phyloP scores from a whole-genome alignment of 164 flowering plant genomes.

The Piper betle region DNA sequence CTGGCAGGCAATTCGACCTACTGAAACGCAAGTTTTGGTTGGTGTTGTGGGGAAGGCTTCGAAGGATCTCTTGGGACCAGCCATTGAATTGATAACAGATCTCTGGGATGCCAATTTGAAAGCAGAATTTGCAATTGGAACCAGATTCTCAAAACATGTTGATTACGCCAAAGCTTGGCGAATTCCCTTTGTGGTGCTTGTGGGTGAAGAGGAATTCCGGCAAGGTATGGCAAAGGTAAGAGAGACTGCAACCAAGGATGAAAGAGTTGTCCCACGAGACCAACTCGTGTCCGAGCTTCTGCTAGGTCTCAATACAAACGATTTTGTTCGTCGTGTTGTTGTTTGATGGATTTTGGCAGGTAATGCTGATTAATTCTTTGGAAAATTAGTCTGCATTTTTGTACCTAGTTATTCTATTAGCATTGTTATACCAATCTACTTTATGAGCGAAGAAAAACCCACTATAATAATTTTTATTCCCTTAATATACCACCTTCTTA shows the following conservation, averaged over 20 bases:
- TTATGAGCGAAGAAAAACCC: too few species aligned
- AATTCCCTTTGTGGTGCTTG: constrained; percentile 71
- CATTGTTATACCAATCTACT: too few species aligned
- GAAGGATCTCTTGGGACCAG: constrained; percentile 14
- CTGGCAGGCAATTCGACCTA: constrained; percentile 46
- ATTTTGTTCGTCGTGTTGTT: too few species aligned
- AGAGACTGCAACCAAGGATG: constrained; percentile 30
- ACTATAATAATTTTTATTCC: too few species aligned
- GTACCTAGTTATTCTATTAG: too few species aligned
- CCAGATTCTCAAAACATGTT: constrained; percentile 46
- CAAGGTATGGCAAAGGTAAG: constrained; percentile 56
- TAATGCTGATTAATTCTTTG: too few species aligned
- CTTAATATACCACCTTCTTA: too few species aligned
- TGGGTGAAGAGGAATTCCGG: constrained; percentile 49
- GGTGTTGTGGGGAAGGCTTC: constrained; percentile 53
- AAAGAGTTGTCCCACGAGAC: constrained; percentile 4
- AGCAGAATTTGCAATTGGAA: constrained; percentile 44
- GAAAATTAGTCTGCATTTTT: too few species aligned
- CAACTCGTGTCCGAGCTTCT: too few species aligned
- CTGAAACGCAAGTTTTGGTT: constrained; percentile 77
- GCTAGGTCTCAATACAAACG: too few species aligned
- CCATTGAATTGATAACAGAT: constrained; percentile 56
- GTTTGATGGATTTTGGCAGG: too few species aligned
- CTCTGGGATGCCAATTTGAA: constrained; percentile 52
- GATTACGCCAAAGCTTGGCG: constrained; percentile 49